Evolutionary conservation across 2,329 filamentous ascomycete species (phyloP).

Genomic region (Aspergillus calidoustus): DNA sequence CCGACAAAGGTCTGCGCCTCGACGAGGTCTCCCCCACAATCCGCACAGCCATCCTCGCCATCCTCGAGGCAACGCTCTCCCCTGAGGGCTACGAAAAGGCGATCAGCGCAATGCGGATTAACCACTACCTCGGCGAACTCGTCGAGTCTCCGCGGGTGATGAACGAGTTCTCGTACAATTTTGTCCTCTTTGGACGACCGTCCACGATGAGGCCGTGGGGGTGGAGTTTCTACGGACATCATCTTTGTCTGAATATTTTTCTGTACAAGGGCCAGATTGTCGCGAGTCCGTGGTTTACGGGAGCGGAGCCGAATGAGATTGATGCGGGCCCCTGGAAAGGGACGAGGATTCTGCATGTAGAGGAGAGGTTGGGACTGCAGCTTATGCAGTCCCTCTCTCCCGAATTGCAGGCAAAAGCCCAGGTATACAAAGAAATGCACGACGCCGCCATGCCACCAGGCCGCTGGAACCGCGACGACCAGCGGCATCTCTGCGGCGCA

Average conservation of each 20-base stretch:
- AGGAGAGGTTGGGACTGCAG: constrained; percentile 67
- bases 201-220: constrained; percentile 67
- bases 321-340: constrained; percentile 67
- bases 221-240: constrained; percentile 77
- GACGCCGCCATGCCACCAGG: constrained; percentile 65
- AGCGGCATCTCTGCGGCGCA: constrained; percentile 76
- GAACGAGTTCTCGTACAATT: constrained; percentile 79
- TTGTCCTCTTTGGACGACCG: constrained; percentile 70
- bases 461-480: constrained; percentile 80
- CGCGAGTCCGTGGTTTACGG: constrained; percentile 76
- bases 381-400: constrained; percentile 68
- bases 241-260: constrained; percentile 74
- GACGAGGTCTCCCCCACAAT: constrained; percentile 61
- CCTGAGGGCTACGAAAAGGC: constrained; percentile 74
- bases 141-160: constrained; percentile 65
- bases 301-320: constrained; percentile 78
- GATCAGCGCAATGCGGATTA: constrained; percentile 71
- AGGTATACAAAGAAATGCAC: constrained; percentile 63
- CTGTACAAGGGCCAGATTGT: constrained; percentile 68
- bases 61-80: constrained; percentile 65
- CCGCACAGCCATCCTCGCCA: constrained; percentile 56
- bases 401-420: constrained; percentile 55
- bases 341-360: constrained; percentile 67
- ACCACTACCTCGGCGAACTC: constrained; percentile 74
- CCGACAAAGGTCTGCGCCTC: constrained; percentile 70